Evolutionary conservation across 805 yeast genomes (phyloP), one percentile per base, ranked within the genome.

Genomic region (Lipomyces oligophaga): DNA sequence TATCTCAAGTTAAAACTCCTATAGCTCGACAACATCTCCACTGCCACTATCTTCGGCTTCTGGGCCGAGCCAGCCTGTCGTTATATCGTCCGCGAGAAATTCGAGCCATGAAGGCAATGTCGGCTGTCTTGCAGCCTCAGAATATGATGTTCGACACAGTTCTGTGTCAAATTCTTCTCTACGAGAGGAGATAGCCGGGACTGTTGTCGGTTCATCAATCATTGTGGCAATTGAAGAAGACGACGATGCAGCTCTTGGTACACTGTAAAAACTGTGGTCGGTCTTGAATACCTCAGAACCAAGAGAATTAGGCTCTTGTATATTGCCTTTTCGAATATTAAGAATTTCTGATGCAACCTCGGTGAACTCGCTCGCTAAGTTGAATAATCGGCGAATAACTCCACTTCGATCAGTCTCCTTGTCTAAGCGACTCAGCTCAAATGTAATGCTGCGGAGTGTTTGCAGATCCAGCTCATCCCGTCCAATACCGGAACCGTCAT

Each of bases 61-160:
- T n/a, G n/a, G n/a, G n/a, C n/a, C n/a, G n/a, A n/a, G n/a, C n/a
- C n/a, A n/a, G n/a, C 20, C 35, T 22, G 43, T 38, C 11, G 26
- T 22, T 15, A 21, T 47, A 15, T 47, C 52, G 26, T 47, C 48
- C 5, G 52, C 32, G 22, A 49, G 22, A 21, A 49, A 49, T 37
- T 49, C 54, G 6, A 41, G 38, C 54, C 54, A 49, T 6, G 54
- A 45, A 3, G 51, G 54, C n/a, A 48, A 28, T 11, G 49, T 48
- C 16, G 40, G 37, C 24, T 44, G 45, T 13, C 43, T 35, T 3
- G 49, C 49, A 2, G 24, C 53, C 31, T 40, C 49, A 5, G 48
- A 37, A 21, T 41, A 48, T 18, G 46, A 37, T 21, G 25, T 25
- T 15, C 40, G 34, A 25, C 39, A 43, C 5, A n/a, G 30, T 5